Evolutionary conservation across 176 grass and related monocot species (phyloP).

Genomic region (Avena eriantha): DNA sequence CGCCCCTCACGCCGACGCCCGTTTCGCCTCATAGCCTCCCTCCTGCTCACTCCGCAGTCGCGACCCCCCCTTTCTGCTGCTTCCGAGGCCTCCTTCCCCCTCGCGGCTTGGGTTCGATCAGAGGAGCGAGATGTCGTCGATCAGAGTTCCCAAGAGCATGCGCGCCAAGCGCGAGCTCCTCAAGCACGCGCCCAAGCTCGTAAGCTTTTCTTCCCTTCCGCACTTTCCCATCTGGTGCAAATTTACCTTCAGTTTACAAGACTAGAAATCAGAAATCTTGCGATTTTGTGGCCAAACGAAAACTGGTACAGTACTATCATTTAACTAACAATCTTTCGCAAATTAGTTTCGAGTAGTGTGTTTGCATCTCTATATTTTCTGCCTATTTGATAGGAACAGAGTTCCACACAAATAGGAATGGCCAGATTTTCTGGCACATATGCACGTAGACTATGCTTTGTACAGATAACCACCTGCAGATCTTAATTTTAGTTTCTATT

Average conservation of each 20-base stretch:
- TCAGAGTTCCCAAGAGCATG: conserved; percentile 67
- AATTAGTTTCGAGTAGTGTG: not conserved
- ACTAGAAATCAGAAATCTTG: not conserved
- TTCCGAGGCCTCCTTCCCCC: not conserved
- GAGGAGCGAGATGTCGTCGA: conserved; percentile 54
- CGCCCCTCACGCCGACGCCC: not conserved
- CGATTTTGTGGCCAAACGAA: not conserved
- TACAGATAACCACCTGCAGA: not conserved
- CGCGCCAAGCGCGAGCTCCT: conserved; percentile 73
- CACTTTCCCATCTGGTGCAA: not conserved
- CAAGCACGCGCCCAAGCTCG: conserved; percentile 81
- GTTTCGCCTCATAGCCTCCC: not conserved
- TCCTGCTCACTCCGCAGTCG: not conserved
- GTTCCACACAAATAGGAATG: not conserved
- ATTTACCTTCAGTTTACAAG: not conserved
- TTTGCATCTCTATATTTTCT: not conserved
- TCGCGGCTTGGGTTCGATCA: not conserved
- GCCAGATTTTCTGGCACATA: not conserved
- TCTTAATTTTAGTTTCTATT: not conserved
- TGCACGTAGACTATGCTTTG: not conserved
- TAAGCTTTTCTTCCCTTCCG: conserved; percentile 40
- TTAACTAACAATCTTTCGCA: not conserved
- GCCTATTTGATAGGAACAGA: not conserved
- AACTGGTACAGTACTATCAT: not conserved
- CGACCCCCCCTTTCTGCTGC: not conserved